These are phyloP conservation scores for Oidiodendron maius DNA, from an alignment of 495 filamentous ascomycete species.

Conservation along the genomic window DNA sequence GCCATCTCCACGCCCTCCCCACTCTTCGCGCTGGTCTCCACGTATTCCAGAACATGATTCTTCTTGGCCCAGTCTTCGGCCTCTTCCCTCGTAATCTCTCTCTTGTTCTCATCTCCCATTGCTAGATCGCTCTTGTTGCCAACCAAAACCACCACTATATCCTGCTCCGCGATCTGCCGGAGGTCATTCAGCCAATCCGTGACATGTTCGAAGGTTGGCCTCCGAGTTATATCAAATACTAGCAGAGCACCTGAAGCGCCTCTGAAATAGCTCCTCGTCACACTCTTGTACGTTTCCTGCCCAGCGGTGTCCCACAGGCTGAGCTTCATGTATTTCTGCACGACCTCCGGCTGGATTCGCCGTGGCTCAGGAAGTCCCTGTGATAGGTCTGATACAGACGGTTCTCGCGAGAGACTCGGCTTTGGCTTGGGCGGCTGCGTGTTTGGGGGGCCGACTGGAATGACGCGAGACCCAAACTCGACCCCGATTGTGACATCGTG, in stretches of 20 bases:
- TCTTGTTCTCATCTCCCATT: slow-evolving; percentile 50
- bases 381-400: slow-evolving; percentile 16
- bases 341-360: slow-evolving; percentile 19
- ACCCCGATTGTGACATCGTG: slow-evolving; percentile 98
- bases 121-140: slow-evolving; percentile 91
- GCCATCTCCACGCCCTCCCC: slow-evolving; percentile 90
- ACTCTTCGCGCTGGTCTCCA: slow-evolving; percentile 93
- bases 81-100: slow-evolving; percentile 71
- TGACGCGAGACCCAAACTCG: slow-evolving; percentile 91
- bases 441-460: slow-evolving; percentile 79
- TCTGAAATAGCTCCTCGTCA: slow-evolving; percentile 92
- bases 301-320: slow-evolving; percentile 93
- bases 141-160: slow-evolving; percentile 88
- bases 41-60: slow-evolving; percentile 81
- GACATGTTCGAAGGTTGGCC: slow-evolving; percentile 76
- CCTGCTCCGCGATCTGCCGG: slow-evolving; percentile 84
- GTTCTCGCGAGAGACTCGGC: slow-evolving; percentile 17
- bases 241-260: slow-evolving; percentile 87
- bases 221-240: slow-evolving; percentile 89
- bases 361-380: slow-evolving; percentile 33
- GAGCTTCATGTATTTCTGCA: slow-evolving; percentile 71
- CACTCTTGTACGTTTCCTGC: slow-evolving; percentile 93
- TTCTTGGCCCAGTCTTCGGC: slow-evolving; percentile 79
- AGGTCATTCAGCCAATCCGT: slow-evolving; percentile 91
- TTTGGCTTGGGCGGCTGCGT: slow-evolving; percentile 28